These are phyloP conservation scores for rapeseed (Brassica napus) DNA, from an alignment of 345 rosid species.

Conservation along the genomic window DNA sequence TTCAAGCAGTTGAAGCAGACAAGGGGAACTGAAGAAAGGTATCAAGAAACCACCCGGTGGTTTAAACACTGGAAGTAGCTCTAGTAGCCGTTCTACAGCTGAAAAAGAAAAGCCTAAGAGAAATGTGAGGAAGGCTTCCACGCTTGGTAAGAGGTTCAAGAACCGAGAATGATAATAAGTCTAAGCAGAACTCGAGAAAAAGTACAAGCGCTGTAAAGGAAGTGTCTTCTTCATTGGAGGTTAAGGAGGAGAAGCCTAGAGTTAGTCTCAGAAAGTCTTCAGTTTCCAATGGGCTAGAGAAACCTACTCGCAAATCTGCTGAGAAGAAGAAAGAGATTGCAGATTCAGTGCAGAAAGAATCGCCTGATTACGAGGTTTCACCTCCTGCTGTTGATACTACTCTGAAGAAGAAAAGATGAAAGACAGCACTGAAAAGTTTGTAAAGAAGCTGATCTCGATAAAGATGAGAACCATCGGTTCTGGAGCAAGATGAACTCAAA, in stretches of 20 bases:
- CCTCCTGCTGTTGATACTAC: conserved; percentile 28
- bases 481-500: conserved; percentile 38
- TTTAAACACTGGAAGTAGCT: conserved; percentile 43
- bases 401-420: conserved; percentile 39
- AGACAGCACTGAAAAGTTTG: conserved; percentile 27
- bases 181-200: conserved; percentile 53
- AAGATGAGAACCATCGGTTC: conserved; percentile 29
- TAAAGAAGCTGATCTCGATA: too few relatives aligned
- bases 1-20: conserved; percentile 43
- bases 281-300: conserved; percentile 42
- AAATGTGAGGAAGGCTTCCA: conserved; percentile 49
- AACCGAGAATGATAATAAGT: conserved; percentile 53
- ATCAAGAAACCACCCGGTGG: conserved; percentile 45
- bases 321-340: conserved; percentile 42
- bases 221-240: conserved; percentile 45
- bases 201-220: conserved; percentile 46
- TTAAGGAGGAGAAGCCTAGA: conserved; percentile 51
- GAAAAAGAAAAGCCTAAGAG: conserved; percentile 55
- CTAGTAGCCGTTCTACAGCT: conserved; percentile 38
- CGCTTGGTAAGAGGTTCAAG: conserved; percentile 51
- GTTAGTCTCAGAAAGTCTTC: conserved; percentile 44
- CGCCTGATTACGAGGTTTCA: conserved; percentile 32
- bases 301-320: conserved; percentile 37
- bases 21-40: conserved; percentile 49
- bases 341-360: conserved; percentile 29